These are phyloP conservation scores for Dendryphion nanum DNA, from an alignment of 2,329 filamentous ascomycete genomes.

Conservation along the genomic window DNA sequence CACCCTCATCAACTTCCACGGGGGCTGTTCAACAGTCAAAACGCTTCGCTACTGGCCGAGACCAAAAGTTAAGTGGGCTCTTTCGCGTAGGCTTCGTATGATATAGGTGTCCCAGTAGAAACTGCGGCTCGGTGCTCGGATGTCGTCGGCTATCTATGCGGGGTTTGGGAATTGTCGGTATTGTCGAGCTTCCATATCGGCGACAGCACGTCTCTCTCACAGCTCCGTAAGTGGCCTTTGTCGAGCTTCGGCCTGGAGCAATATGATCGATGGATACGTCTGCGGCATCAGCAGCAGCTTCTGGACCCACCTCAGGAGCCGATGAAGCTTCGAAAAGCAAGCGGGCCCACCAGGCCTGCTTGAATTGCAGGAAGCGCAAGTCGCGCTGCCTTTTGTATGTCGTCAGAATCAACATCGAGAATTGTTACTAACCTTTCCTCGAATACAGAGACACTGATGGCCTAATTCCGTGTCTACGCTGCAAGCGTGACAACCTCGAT, in stretches of 20 bases:
- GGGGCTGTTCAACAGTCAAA: too few species aligned
- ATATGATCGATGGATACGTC: conserved; percentile 13
- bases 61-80: too few species aligned
- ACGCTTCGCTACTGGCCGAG: too few species aligned
- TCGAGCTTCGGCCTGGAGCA: conserved; percentile 5
- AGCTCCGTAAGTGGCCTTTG: too few species aligned
- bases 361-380: conserved; percentile 41
- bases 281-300: conserved; percentile 7
- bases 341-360: conserved; percentile 24
- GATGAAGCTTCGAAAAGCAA: conserved; percentile 21
- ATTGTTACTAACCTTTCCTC: neutral
- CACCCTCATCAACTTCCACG: too few species aligned
- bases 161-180: too few species aligned
- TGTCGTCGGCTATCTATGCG: too few species aligned
- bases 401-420: conserved; percentile 1
- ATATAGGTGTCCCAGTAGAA: too few species aligned
- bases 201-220: too few species aligned
- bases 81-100: too few species aligned
- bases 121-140: too few species aligned
- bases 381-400: conserved; percentile 40
- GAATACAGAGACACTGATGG: conserved; percentile 45
- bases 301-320: conserved; percentile 5
- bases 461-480: conserved; percentile 56
- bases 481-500: conserved; percentile 57
- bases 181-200: too few species aligned